phyloP scores from a whole-genome alignment of 192 early-diverging fungal species.

The Gigaspora rosea region DNA sequence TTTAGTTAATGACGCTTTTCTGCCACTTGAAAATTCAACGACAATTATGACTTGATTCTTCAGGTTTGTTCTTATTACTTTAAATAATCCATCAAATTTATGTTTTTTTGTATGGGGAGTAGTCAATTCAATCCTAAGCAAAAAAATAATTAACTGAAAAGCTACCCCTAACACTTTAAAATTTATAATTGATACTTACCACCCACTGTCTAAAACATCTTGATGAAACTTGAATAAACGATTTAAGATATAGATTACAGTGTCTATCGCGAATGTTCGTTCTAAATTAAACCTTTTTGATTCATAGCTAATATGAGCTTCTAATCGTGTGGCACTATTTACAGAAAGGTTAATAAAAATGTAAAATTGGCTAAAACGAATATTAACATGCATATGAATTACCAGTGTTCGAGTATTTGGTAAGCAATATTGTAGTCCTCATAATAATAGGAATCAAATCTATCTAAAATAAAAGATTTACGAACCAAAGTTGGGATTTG shows the following conservation, averaged over 20 bases:
- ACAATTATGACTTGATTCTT: slow-evolving; percentile 25
- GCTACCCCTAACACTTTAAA: slow-evolving; percentile 5
- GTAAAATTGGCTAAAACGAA: slow-evolving; percentile 16
- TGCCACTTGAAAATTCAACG: slow-evolving; percentile 23
- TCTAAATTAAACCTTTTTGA: slow-evolving; percentile 1
- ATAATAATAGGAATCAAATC: slow-evolving; percentile 26
- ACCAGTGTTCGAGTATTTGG: slow-evolving; percentile 20
- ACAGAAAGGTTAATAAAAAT: slow-evolving; percentile 27
- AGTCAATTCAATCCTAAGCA: slow-evolving; percentile 19
- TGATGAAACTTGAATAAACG: slow-evolving; percentile 19
- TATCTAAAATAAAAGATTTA: slow-evolving; percentile 23
- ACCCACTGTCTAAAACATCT: slow-evolving; percentile 22
- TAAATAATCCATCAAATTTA: slow-evolving; percentile 25
- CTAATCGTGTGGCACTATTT: slow-evolving; percentile 24
- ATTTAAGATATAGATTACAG: slow-evolving; percentile 32
- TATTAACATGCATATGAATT: slow-evolving; percentile 26
- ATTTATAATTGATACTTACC: slow-evolving; percentile 20
- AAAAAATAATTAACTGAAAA: slow-evolving; percentile 22
- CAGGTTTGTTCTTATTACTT: slow-evolving; percentile 3
- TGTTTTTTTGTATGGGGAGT: slow-evolving; percentile 16
- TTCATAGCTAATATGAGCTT: slow-evolving; percentile 26
- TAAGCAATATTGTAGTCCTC: slow-evolving; percentile 20
- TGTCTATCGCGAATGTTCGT: slow-evolving; percentile 11
- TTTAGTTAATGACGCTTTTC: slow-evolving; percentile 8
- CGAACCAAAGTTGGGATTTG: slow-evolving; percentile 29